phyloP scores from a whole-genome alignment of 2,329 filamentous ascomycete species.

The Fusarium solani-melongenae region DNA sequence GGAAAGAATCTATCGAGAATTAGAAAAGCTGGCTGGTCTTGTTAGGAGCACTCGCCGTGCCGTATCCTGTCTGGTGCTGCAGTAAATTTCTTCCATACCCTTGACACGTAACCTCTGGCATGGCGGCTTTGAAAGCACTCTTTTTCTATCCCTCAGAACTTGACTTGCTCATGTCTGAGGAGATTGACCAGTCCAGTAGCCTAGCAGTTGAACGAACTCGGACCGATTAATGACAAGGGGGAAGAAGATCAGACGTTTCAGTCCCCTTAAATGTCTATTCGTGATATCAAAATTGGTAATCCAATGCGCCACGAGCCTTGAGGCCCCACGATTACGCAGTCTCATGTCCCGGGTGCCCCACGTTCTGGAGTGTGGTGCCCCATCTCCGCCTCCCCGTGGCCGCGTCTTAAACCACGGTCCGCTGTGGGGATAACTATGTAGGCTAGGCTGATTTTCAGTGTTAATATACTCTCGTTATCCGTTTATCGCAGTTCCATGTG shows the following conservation, averaged over 20 bases:
- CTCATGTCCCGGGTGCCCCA: neutral
- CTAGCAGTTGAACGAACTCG: constrained; percentile 24
- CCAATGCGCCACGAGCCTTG: no score
- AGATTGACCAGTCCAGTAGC: constrained; percentile 18
- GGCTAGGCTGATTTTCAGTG: neutral
- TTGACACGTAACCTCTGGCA: neutral
- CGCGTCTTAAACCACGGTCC: neutral
- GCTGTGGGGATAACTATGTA: neutral
- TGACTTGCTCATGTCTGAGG: constrained; percentile 4
- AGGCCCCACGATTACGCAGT: constrained; percentile 3
- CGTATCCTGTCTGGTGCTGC: constrained; percentile 5
- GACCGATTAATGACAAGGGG: neutral
- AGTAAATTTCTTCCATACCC: constrained; percentile 18
- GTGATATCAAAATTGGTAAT: no score
- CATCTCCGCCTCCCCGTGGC: neutral
- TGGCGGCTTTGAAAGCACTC: constrained; percentile 11
- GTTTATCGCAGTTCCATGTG: neutral
- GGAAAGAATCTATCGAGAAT: constrained; percentile 1
- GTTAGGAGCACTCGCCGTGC: constrained; percentile 18
- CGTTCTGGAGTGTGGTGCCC: neutral
- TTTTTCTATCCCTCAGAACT: constrained; percentile 21
- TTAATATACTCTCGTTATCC: neutral
- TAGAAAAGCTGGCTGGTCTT: no score
- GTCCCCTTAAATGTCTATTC: neutral
- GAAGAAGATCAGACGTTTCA: no score